These are phyloP conservation scores for Bremia lactucae DNA, from an alignment of 352 stramenopile genomes.

Conservation along the genomic window DNA sequence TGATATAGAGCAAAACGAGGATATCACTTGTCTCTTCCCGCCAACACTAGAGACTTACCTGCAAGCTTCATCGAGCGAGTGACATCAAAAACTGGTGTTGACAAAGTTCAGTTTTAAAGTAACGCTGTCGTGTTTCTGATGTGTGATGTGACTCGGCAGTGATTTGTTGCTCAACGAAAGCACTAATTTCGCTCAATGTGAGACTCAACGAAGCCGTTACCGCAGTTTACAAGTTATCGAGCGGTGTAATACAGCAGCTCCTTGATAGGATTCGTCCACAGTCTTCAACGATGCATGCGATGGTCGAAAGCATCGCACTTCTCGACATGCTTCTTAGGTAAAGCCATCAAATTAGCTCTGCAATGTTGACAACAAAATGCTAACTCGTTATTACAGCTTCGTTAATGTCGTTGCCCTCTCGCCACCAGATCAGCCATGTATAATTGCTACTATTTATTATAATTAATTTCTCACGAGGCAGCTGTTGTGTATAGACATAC, in stretches of 20 bases:
- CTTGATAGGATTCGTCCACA: constrained; percentile 68
- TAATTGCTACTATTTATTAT: neutral
- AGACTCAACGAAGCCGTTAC: constrained; percentile 71
- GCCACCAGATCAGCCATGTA: constrained; percentile 67
- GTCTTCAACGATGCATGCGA: constrained; percentile 68
- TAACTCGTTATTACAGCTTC: constrained; percentile 40
- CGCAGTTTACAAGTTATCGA: constrained; percentile 84
- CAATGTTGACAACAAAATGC: neutral
- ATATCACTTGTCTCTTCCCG: constrained; percentile 59
- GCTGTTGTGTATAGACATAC: constrained; percentile 44
- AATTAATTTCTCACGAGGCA: no score
- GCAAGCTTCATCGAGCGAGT: constrained; percentile 57
- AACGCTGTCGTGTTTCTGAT: constrained; percentile 1
- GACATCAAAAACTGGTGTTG: constrained; percentile 43
- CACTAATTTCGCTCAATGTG: constrained; percentile 76
- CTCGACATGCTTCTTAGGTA: constrained; percentile 88
- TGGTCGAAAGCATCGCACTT: constrained; percentile 83
- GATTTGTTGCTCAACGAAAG: constrained; percentile 82
- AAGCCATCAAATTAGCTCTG: neutral
- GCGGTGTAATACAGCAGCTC: constrained; percentile 73
- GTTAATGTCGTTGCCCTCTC: constrained; percentile 78
- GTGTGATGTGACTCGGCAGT: constrained; percentile 22
- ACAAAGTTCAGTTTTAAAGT: neutral
- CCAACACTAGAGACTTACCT: constrained; percentile 46
- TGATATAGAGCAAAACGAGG: constrained; percentile 36